Evolutionary conservation across 2,329 filamentous ascomycete species (phyloP).

Genomic region (Zymoseptoria ardabiliae): DNA sequence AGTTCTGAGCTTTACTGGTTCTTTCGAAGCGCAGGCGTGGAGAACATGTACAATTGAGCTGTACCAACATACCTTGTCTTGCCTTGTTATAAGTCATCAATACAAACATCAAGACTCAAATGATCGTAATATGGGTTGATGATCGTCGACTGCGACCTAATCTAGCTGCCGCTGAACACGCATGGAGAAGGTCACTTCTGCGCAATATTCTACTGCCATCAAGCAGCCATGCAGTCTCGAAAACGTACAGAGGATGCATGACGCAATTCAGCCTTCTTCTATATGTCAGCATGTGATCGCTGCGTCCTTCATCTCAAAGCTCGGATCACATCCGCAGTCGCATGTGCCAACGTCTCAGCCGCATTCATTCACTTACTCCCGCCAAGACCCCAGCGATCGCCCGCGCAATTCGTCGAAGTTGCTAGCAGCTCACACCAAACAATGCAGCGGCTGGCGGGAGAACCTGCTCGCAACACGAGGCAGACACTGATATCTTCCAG

Average conservation of each 20-base stretch:
- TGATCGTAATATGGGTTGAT: too few relatives aligned
- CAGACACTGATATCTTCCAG: neutral
- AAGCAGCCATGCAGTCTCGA: too few relatives aligned
- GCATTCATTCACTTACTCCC: neutral
- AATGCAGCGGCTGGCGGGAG: neutral
- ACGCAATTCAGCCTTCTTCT: neutral
- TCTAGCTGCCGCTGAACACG: too few relatives aligned
- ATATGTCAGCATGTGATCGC: neutral
- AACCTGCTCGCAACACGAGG: neutral
- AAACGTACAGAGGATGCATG: neutral
- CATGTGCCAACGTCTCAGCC: neutral
- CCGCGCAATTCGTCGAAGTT: neutral
- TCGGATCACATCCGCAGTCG: neutral
- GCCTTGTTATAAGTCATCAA: neutral
- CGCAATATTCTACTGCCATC: too few relatives aligned
- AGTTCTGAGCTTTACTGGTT: conserved; percentile 55
- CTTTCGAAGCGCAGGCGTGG: neutral
- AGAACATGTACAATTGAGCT: neutral
- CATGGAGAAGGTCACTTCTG: too few relatives aligned
- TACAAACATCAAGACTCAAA: neutral
- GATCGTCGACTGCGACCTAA: too few relatives aligned
- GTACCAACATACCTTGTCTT: neutral
- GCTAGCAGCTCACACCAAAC: neutral
- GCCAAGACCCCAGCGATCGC: neutral
- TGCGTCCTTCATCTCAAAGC: neutral